Percentiles rank a stretch among this genome's conserved stretches.
phyloP scores from a whole-genome alignment of 768 basidiomycete species.

The Calocera viscosa region DNA sequence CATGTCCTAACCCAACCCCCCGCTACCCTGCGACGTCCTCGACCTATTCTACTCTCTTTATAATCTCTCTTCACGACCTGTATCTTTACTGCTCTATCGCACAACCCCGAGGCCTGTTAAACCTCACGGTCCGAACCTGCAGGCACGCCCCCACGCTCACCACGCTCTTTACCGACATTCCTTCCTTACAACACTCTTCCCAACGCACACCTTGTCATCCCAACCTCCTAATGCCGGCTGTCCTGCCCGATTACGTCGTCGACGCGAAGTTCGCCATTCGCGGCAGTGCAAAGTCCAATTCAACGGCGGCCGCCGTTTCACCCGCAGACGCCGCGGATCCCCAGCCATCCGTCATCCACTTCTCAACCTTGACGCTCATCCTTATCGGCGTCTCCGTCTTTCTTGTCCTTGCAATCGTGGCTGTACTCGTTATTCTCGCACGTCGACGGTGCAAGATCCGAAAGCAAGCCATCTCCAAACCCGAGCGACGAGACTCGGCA shows the following conservation, averaged over 20 bases:
- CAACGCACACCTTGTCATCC: background rate
- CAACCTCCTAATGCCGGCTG: no score
- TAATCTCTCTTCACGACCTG: background rate
- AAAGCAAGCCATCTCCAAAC: background rate
- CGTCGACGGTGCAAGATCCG: background rate
- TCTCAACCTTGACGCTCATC: background rate
- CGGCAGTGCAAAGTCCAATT: background rate
- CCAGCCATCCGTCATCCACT: background rate
- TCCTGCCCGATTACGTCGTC: no score
- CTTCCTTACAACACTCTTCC: background rate
- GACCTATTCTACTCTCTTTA: background rate
- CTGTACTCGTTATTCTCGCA: background rate
- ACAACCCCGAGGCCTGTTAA: background rate
- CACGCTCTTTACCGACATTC: conserved; percentile 2
- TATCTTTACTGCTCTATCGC: background rate
- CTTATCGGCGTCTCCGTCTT: conserved; percentile 3
- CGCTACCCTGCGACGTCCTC: background rate
- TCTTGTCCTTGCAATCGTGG: background rate
- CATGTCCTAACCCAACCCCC: background rate
- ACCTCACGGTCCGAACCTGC: background rate
- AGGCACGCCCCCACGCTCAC: background rate
- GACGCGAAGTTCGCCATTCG: background rate
- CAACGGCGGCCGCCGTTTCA: background rate
- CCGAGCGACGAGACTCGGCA: background rate
- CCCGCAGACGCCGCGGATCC: background rate